A percentile compares a stretch with the other conserved stretches of the same genome.
phyloP scores from a whole-genome alignment of 1,284 basidiomycete genomes.

The Veloboletus limbatus region DNA sequence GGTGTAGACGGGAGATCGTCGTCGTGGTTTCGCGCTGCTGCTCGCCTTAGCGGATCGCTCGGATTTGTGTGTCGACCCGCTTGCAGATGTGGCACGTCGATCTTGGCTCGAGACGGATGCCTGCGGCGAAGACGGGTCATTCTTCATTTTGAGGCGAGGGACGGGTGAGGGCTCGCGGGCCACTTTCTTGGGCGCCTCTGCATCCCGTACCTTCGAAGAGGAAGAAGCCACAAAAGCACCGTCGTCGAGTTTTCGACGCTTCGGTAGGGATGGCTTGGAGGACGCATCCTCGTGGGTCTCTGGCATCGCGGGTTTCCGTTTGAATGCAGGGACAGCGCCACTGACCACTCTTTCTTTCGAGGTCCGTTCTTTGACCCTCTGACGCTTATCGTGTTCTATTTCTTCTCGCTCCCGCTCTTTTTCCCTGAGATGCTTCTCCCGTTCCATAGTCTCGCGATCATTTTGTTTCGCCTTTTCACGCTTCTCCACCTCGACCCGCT shows the following conservation, averaged over 20 bases:
- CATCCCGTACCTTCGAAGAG: slow-evolving; percentile 23
- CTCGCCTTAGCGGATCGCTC: slow-evolving; percentile 30
- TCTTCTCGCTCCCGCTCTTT: slow-evolving; percentile 27
- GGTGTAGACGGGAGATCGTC: slow-evolving; percentile 53
- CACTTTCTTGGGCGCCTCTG: slow-evolving; percentile 34
- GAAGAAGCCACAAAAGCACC: slow-evolving; percentile 16
- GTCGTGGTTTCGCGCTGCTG: slow-evolving; percentile 33
- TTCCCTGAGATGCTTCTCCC: slow-evolving; percentile 26
- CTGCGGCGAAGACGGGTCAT: slow-evolving; percentile 31
- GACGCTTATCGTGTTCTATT: slow-evolving; percentile 24
- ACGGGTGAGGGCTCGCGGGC: slow-evolving; percentile 24
- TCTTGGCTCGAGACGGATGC: slow-evolving; percentile 15
- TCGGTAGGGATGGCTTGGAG: slow-evolving; percentile 26
- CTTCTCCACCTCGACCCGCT: slow-evolving; percentile 25
- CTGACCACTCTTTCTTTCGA: slow-evolving; percentile 19
- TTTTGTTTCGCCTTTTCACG: slow-evolving; percentile 26
- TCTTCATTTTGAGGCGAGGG: slow-evolving; percentile 35
- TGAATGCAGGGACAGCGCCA: slow-evolving; percentile 20
- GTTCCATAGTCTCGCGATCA: slow-evolving; percentile 23
- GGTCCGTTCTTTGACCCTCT: slow-evolving; percentile 26
- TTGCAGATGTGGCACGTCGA: slow-evolving; percentile 23
- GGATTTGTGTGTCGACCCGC: slow-evolving; percentile 23
- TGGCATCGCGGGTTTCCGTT: slow-evolving; percentile 36
- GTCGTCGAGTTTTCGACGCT: slow-evolving; percentile 42
- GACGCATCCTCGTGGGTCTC: slow-evolving; percentile 22